Conservation (phyloP, 1,284 basidiomycete species). For the Amylostereum chailletii region DNA sequence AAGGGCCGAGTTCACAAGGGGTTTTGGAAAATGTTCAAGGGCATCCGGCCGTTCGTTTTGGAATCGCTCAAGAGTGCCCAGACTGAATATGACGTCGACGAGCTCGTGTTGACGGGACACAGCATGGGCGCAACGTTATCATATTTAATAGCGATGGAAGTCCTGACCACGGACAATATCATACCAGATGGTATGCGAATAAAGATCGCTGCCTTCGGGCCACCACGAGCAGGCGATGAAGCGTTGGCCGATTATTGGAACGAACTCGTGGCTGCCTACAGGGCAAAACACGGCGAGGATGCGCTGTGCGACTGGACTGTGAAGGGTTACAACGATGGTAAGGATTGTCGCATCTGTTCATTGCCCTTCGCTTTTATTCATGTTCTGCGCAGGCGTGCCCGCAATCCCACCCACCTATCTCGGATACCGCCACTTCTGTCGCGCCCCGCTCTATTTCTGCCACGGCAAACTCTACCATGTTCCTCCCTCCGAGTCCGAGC, state of each 20-base stretch:
- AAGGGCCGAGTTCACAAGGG: conserved; percentile 36
- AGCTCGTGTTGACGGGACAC: conserved; percentile 27
- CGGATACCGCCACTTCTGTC: conserved; percentile 44
- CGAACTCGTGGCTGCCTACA: conserved; percentile 25
- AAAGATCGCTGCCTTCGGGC: conserved; percentile 39
- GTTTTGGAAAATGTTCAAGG: conserved; percentile 43
- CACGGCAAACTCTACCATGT: conserved; percentile 36
- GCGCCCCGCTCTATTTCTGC: conserved; percentile 36
- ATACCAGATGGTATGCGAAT: conserved; percentile 20
- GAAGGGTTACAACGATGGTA: conserved; percentile 49
- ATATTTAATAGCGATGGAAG: conserved; percentile 37
- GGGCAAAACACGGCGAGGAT: conserved; percentile 25
- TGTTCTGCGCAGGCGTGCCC: conserved; percentile 33
- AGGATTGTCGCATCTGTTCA: conserved; percentile 8
- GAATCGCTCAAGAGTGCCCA: conserved; percentile 58
- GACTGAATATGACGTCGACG: conserved; percentile 35
- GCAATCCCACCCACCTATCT: conserved; percentile 37
- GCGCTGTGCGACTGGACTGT: conserved; percentile 38
- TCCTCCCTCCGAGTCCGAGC: conserved; percentile 35
- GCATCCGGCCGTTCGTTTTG: conserved; percentile 42
- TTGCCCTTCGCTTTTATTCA: conserved; percentile 1
- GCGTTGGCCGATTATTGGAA: conserved; percentile 33
- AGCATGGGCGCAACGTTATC: conserved; percentile 40
- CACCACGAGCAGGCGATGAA: conserved; percentile 37
- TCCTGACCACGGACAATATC: conserved; percentile 24